These are phyloP conservation scores for Colletotrichum plurivorum DNA, from an alignment of 2,329 filamentous ascomycete species.

Conservation along the genomic window DNA sequence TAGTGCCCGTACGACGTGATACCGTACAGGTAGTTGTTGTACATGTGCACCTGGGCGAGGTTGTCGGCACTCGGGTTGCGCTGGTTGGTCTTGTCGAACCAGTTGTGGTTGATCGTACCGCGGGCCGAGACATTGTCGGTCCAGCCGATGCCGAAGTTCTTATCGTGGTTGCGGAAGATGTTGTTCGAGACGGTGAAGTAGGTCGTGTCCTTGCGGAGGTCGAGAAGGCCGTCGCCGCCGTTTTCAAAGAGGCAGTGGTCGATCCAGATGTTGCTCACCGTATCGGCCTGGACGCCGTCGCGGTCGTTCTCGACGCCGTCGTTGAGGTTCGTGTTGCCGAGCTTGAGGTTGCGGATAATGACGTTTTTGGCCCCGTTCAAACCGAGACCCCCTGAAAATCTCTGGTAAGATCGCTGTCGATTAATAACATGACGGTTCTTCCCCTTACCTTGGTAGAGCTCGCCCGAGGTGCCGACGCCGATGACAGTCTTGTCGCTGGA, in stretches of 20 bases:
- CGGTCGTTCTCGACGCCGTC: slow-evolving; percentile 34
- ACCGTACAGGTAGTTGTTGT: slow-evolving; percentile 40
- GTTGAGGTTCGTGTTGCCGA: slow-evolving; percentile 27
- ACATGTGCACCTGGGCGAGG: slow-evolving; percentile 38
- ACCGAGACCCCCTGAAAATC: slow-evolving; percentile 34
- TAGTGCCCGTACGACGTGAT: slow-evolving; percentile 41
- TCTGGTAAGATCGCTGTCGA: neutral
- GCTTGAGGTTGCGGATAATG: slow-evolving; percentile 43
- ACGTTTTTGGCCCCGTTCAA: slow-evolving; percentile 40
- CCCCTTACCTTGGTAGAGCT: slow-evolving; percentile 28
- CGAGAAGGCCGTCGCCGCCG: slow-evolving; percentile 39
- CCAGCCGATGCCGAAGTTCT: slow-evolving; percentile 42
- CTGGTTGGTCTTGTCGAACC: slow-evolving; percentile 39
- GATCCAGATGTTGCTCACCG: slow-evolving; percentile 42
- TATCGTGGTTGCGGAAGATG: slow-evolving; percentile 42
- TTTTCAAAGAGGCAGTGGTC: slow-evolving; percentile 40
- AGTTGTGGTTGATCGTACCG: slow-evolving; percentile 41
- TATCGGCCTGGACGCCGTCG: slow-evolving; percentile 39
- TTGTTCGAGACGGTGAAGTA: slow-evolving; percentile 43
- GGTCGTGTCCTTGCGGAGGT: slow-evolving; percentile 40
- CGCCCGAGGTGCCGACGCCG: slow-evolving; percentile 38
- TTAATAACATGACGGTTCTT: neutral
- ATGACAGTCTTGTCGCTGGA: slow-evolving; percentile 44
- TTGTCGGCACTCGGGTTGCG: slow-evolving; percentile 41
- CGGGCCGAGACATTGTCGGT: slow-evolving; percentile 39